A percentile compares a stretch with the other conserved stretches of the same genome.
phyloP scores from a whole-genome alignment of 2,329 filamentous ascomycete genomes.

The Ascochyta fabae region DNA sequence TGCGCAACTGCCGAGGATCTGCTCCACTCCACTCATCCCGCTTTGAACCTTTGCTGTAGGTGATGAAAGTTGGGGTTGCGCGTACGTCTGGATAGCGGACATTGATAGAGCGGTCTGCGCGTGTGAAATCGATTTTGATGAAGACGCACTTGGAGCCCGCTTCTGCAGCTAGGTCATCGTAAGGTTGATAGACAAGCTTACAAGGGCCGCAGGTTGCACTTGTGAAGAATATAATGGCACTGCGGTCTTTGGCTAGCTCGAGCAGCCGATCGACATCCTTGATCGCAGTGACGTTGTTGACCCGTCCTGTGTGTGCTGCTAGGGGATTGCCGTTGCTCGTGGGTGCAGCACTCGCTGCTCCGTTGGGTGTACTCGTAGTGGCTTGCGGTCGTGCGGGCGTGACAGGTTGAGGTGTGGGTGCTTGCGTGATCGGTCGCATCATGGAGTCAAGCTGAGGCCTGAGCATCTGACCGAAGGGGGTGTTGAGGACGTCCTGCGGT shows the following conservation, averaged over 20 bases:
- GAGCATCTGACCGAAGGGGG: constrained; percentile 87
- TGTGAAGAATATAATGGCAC: constrained; percentile 89
- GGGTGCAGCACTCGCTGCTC: constrained; percentile 11
- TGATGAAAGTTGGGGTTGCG: constrained; percentile 88
- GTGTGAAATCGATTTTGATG: constrained; percentile 82
- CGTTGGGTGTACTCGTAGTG: constrained; percentile 16
- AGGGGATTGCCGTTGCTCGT: constrained; percentile 19
- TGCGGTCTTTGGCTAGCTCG: constrained; percentile 66
- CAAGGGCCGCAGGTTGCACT: constrained; percentile 86
- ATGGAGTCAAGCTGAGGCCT: constrained; percentile 74
- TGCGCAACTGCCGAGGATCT: constrained; percentile 69
- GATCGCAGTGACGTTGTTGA: constrained; percentile 67
- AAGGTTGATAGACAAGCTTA: constrained; percentile 80
- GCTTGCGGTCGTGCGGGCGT: constrained; percentile 21
- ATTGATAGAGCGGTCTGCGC: constrained; percentile 67
- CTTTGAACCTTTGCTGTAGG: constrained; percentile 77
- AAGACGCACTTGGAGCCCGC: constrained; percentile 71
- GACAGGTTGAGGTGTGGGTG: constrained; percentile 53
- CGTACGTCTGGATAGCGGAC: constrained; percentile 67
- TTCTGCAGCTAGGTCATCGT: constrained; percentile 79
- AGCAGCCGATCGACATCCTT: constrained; percentile 68
- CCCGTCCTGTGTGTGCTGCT: constrained; percentile 52
- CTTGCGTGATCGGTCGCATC: constrained; percentile 68
- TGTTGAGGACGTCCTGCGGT: constrained; percentile 82
- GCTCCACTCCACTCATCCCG: constrained; percentile 83